These are phyloP conservation scores for Nymphaea colorata DNA, from an alignment of 164 flowering plant genomes.

Conservation along the genomic window DNA sequence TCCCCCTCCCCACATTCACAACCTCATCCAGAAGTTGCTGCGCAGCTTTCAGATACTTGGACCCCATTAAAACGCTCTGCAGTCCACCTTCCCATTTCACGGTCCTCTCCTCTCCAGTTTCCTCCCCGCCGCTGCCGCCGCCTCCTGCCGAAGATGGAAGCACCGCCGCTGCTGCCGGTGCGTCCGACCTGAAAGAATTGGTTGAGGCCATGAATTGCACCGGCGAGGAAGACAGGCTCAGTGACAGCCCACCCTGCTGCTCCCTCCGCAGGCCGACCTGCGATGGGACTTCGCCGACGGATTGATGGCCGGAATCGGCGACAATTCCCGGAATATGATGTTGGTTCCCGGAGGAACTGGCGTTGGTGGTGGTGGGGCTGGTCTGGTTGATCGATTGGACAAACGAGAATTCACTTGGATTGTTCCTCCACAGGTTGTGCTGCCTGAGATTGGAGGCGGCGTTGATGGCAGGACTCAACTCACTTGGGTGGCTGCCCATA, in stretches of 20 bases:
- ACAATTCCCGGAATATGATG: conserved; percentile 7
- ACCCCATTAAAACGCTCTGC: conserved; percentile 63
- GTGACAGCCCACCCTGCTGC: conserved; percentile 45
- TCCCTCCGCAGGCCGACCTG: conserved; percentile 19
- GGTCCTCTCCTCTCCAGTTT: conserved; percentile 53
- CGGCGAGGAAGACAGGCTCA: conserved; percentile 66
- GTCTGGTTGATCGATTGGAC: neutral
- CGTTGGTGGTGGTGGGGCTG: neutral
- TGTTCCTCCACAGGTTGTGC: conserved; percentile 1
- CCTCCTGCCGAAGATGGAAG: conserved; percentile 24
- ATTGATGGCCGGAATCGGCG: neutral
- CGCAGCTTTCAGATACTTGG: conserved; percentile 83
- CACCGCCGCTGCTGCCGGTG: conserved; percentile 13
- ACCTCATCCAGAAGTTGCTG: conserved; percentile 88
- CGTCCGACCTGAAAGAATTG: conserved; percentile 3
- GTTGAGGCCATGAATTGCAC: neutral
- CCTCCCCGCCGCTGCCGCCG: conserved; percentile 31
- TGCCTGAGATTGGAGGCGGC: neutral
- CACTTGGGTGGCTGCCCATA: neutral
- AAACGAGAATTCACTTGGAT: neutral
- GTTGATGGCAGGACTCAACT: neutral
- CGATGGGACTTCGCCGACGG: conserved; percentile 6
- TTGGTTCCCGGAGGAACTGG: conserved; percentile 17
- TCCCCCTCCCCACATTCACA: conserved; percentile 54
- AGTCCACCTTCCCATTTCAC: conserved; percentile 25